Base-by-base conservation (phyloP, 2,329 filamentous ascomycete species). In the Fusarium tjaetaba region DNA sequence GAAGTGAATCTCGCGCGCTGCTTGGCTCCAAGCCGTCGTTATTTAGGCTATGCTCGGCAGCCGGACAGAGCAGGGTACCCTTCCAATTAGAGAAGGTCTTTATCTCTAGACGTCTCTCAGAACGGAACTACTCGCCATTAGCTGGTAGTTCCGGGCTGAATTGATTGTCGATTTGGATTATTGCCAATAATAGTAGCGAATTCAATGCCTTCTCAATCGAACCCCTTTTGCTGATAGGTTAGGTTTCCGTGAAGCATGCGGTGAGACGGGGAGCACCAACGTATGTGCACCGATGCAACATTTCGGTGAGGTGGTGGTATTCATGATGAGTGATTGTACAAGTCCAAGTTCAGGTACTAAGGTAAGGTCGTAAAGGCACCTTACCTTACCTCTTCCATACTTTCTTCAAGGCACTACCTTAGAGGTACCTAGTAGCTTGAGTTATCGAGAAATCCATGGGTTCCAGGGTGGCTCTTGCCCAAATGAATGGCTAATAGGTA, bases 1-100 rank as follows among this genome's bases (percentile, higher is more conserved):
- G 69, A 74, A 68, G 68, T 51, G 59, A 42, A 62, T 68, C 65
- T 61, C 51, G 53, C 63, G 46, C 63, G 51, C 46, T 57, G 70
- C 72, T 76, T 76, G 74, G 76, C 70, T 62, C 39, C 64, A 39
- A 48, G 41, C 51, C 46, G 41, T 61, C 36, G 46, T 62, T 55
- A 42, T 36, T 68, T 52, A 71, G 46, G 38, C 63, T 68, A 61
- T 61, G 60, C 51, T 64, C 42, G 48, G 60, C 65, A 66, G 24
- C 32, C n/a, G 32, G 49, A 34, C 32, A 36, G n/a, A 42, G 46
- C 48, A 72, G 46, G 41, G 59, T 58, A 42, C 65, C 64, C 67
- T 75, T 75, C 64, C 64, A 41, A 57, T 62, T 55, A 41, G 36
- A 56, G 62, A 52, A 72, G 55, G 64, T 71, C 60, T 64, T 36